Evolutionary conservation across 2,329 filamentous ascomycete species (phyloP).

Genomic region (Cryphonectria naterciae): DNA sequence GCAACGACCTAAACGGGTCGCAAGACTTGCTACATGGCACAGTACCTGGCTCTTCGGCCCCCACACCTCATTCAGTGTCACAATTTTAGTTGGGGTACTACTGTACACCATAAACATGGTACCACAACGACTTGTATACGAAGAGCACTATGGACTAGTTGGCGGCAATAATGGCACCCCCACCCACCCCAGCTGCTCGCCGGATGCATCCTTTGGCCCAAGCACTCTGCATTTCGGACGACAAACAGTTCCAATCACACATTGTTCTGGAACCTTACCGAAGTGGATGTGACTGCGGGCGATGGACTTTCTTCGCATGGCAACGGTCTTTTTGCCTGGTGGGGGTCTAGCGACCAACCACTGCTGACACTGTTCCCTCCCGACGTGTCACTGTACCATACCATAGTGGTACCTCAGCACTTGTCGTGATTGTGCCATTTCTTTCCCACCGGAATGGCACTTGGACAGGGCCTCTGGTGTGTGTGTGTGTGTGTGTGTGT

Average conservation of each 20-base stretch:
- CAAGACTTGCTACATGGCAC: background rate
- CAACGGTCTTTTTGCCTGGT: background rate
- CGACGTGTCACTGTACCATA: background rate
- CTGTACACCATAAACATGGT: background rate
- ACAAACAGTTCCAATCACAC: background rate
- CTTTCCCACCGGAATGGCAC: background rate
- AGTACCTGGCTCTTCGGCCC: background rate
- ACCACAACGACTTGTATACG: background rate
- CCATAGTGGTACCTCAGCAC: background rate
- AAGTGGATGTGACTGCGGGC: slow-evolving; percentile 1
- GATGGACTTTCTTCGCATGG: background rate
- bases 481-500: background rate
- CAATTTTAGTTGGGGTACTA: background rate
- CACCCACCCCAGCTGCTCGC: background rate
- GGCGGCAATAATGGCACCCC: background rate
- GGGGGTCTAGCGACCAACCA: background rate
- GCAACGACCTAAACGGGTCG: background rate
- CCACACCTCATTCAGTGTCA: background rate
- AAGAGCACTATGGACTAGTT: background rate
- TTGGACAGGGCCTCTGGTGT: background rate
- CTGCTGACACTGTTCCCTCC: background rate
- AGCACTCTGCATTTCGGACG: slow-evolving; percentile 5
- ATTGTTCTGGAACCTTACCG: slow-evolving; percentile 13
- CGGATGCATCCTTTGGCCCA: slow-evolving; percentile 3
- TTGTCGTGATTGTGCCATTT: background rate